These are phyloP conservation scores for Heimioporus sp. DNA, from an alignment of 768 basidiomycete genomes.

Conservation along the genomic window DNA sequence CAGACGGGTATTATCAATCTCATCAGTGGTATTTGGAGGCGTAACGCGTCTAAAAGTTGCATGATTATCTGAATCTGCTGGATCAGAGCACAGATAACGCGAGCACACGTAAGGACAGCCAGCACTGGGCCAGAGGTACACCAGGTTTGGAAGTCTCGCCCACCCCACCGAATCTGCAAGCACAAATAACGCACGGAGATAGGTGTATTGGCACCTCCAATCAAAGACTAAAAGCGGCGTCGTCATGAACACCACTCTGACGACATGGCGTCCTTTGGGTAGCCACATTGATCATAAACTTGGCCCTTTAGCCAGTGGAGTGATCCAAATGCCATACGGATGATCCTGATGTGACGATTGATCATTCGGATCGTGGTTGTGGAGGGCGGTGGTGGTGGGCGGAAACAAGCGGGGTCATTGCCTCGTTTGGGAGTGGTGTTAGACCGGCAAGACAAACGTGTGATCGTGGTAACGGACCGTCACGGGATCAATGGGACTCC, in stretches of 20 bases:
- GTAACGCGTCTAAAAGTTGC: neutral
- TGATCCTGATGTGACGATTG: neutral
- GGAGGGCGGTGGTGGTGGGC: neutral
- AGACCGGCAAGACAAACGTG: neutral
- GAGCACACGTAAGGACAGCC: no score
- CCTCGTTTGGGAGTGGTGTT: neutral
- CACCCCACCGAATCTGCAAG: neutral
- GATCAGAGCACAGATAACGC: no score
- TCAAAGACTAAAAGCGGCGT: neutral
- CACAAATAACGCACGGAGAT: neutral
- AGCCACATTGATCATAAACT: neutral
- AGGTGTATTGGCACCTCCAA: neutral
- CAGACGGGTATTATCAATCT: constrained; percentile 2
- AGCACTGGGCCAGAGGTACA: constrained; percentile 2
- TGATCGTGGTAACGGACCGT: constrained; percentile 1
- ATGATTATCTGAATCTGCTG: no score
- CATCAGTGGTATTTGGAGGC: constrained; percentile 2
- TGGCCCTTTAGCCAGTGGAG: neutral
- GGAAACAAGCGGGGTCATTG: neutral
- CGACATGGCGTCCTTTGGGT: neutral
- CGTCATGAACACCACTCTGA: neutral
- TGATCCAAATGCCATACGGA: neutral
- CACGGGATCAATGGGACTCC: neutral
- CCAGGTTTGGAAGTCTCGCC: constrained; percentile 1
- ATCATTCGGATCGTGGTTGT: neutral